Evolutionary conservation across 352 stramenopile species (phyloP).

Genomic region (Phytophthora citrophthora): DNA sequence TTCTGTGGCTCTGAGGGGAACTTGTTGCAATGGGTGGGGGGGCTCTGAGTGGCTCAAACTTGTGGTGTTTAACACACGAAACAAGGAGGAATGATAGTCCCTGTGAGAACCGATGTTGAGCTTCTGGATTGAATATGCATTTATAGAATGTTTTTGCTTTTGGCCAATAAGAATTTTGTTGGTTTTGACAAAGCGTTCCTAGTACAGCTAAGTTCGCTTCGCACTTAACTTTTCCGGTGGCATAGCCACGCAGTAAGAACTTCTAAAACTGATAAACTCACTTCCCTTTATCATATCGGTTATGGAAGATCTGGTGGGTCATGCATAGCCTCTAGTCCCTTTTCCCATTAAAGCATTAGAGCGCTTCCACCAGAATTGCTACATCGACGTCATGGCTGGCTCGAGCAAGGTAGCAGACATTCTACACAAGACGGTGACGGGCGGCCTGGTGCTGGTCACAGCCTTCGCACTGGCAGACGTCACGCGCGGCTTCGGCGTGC

Average conservation of each 20-base stretch:
- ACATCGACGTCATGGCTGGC: slow-evolving; percentile 19
- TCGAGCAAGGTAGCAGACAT: slow-evolving; percentile 63
- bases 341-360: slow-evolving; percentile 21
- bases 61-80: slow-evolving; percentile 18
- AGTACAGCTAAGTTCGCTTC: not conserved
- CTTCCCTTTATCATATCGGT: no score
- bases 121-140: slow-evolving; percentile 2
- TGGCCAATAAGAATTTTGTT: no score
- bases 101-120: slow-evolving; percentile 10
- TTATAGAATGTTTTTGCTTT: not conserved
- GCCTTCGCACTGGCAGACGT: slow-evolving; percentile 76
- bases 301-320: not conserved
- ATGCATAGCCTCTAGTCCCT: slow-evolving; percentile 17
- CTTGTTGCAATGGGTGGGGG: slow-evolving; percentile 19
- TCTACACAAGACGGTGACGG: slow-evolving; percentile 82
- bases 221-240: slow-evolving; percentile 10
- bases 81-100: slow-evolving; percentile 5
- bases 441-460: slow-evolving; percentile 75
- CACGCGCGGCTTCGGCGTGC: slow-evolving; percentile 75
- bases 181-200: not conserved
- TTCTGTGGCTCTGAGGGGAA: slow-evolving; percentile 37
- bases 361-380: slow-evolving; percentile 14
- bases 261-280: no score
- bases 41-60: slow-evolving; percentile 16
- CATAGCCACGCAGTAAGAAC: not conserved